Evolutionary conservation across 1,139 yeast species (phyloP).

Genomic region (Candida pseudocylindracea): DNA sequence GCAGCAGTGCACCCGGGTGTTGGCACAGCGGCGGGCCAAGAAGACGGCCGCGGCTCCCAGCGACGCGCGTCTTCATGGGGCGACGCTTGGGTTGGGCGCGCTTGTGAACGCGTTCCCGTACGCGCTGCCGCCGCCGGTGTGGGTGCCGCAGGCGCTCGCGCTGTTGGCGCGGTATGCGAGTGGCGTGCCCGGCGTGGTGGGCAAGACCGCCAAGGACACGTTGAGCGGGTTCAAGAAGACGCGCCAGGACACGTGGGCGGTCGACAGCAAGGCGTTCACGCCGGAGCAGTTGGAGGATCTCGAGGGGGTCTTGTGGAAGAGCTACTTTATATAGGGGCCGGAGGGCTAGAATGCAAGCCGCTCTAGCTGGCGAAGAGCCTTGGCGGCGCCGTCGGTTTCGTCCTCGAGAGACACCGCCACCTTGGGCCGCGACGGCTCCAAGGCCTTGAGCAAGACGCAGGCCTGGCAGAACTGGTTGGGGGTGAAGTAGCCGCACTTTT

Average conservation of each 20-base stretch:
- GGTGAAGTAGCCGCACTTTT: constrained; percentile 78
- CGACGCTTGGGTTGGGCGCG: constrained; percentile 79
- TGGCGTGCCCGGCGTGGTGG: constrained; percentile 54
- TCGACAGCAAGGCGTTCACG: constrained; percentile 59
- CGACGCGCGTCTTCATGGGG: constrained; percentile 35
- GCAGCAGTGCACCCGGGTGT: constrained; percentile 8
- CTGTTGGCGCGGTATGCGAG: constrained; percentile 49
- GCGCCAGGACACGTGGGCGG: constrained; percentile 93
- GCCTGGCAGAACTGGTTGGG: constrained; percentile 85
- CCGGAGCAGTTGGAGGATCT: constrained; percentile 71
- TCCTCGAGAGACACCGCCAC: constrained; percentile 26
- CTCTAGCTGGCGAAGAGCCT: not conserved
- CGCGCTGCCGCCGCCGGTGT: constrained; percentile 72
- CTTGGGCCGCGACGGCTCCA: constrained; percentile 55
- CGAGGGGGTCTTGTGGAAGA: constrained; percentile 87
- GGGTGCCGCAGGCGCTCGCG: constrained; percentile 67
- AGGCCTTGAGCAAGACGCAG: constrained; percentile 67
- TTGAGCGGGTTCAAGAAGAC: constrained; percentile 78
- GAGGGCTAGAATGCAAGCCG: not conserved
- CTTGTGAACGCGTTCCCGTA: constrained; percentile 82
- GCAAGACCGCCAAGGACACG: constrained; percentile 65
- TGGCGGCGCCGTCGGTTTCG: constrained; percentile 42
- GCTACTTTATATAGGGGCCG: constrained; percentile 80
- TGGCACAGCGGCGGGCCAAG: constrained; percentile 12
- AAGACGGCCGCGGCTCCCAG: constrained; percentile 12